Base-by-base conservation (phyloP, 345 rosid genomes). In the Hibiscus trionum region DNA sequence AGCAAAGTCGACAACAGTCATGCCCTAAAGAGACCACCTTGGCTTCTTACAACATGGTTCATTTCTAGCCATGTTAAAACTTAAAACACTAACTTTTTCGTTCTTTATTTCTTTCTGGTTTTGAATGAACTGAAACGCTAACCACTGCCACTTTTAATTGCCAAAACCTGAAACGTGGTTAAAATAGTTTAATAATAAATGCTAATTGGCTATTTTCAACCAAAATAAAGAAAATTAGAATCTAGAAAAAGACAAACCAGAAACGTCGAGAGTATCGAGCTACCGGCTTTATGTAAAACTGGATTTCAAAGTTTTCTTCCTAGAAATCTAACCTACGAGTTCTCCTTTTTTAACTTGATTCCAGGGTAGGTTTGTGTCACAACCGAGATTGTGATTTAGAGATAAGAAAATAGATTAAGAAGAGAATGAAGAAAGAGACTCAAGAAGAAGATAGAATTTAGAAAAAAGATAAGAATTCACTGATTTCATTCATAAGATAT, bases 21-120 rank as follows among this genome's bases (percentile, higher is more conserved):
- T 85, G 5, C 83, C 84, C 42, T 75, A 65, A 60, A 86, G 84
- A 70, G 82, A 78, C 90, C 88, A 87, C 72, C 85, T 81, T 33
- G 59, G 60, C 19, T 72, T 82, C 62, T 29, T 64, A 59, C 42
- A 19, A 16, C 39, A 35, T 33, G 26, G 11, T 61, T 59, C 11
- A 17, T 50, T 19, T 46, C 55, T 67, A 12, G 74, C 57, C 74
- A 72, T 60, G 9, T 71, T 16, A 37, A 33, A 33, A 4, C 37
- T 33, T n/a, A 11, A 17, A 9, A 37, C 44, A 24, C 9, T 3
- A 68, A 9, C 29, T n/a, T 44, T 35, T 58, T 17, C 27, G 12
- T 3, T 15, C 1, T 35, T 24, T 21, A 1, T 15, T 33, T 19
- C 52, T 33, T 33, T 33, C 7, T 5, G 11, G 31, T 37, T 56